phyloP scores from a whole-genome alignment of 306 rosid species.

The Prunus armeniaca region DNA sequence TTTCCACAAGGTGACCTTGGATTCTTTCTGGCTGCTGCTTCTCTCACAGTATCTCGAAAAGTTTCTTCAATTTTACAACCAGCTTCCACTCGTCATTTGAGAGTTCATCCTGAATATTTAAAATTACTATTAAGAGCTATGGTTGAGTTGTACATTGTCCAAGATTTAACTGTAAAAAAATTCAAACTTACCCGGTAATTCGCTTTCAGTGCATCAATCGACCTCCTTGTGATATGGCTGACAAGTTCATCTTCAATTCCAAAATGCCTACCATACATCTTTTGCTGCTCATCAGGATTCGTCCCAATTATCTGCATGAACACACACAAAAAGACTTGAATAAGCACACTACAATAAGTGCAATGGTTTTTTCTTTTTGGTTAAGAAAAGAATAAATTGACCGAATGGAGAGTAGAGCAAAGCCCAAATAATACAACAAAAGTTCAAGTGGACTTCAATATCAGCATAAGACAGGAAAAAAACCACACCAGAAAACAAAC shows the following conservation, averaged over 20 bases:
- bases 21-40: not conserved
- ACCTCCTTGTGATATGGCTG: conserved; percentile 79
- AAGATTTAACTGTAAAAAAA: not conserved
- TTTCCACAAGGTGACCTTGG: not conserved
- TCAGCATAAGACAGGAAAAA: no score
- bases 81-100: conserved; percentile 74
- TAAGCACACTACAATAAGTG: not conserved
- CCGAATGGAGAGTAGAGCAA: no score
- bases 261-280: conserved; percentile 94
- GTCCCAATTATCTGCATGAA: conserved; percentile 66
- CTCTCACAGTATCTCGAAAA: conserved; percentile 69
- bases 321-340: conserved; percentile 1
- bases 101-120: conserved; percentile 63
- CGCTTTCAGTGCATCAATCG: conserved; percentile 77
- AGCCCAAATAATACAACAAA: no score
- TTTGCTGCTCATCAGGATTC: conserved; percentile 90
- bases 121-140: not conserved
- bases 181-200: conserved; percentile 70
- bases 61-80: conserved; percentile 71
- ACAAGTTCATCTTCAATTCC: conserved; percentile 92
- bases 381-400: no score
- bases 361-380: no score
- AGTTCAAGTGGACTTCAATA: no score
- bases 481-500: no score
- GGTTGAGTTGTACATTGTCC: not conserved